A percentile compares a stretch with the other conserved stretches of the same genome.
phyloP scores from a whole-genome alignment of 495 filamentous ascomycete genomes.

The Alectoria sarmentosa region DNA sequence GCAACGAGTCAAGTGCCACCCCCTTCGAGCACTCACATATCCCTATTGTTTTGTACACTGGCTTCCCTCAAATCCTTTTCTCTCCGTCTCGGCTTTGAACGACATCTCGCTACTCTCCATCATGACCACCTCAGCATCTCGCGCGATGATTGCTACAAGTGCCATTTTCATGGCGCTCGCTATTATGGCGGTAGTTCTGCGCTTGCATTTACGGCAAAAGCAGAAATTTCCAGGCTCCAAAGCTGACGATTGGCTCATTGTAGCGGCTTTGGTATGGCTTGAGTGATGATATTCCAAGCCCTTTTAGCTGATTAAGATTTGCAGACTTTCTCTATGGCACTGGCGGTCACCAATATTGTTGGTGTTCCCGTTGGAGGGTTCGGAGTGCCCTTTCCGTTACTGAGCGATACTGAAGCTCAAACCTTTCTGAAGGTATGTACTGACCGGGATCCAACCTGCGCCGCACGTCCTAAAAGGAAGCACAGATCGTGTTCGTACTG shows the following conservation, averaged over 20 bases:
- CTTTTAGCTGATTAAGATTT: not conserved
- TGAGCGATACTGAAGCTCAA: not conserved
- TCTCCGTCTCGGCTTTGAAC: not conserved
- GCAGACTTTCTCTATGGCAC: constrained; percentile 16
- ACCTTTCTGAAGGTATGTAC: constrained; percentile 12
- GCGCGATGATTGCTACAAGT: constrained; percentile 17
- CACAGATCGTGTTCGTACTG: constrained; percentile 18
- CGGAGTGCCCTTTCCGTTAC: constrained; percentile 3
- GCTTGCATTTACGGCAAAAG: constrained; percentile 11
- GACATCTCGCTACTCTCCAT: not conserved
- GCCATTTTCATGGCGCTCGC: constrained; percentile 14
- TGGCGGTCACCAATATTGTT: constrained; percentile 17
- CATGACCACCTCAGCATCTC: constrained; percentile 13
- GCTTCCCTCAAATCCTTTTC: not conserved
- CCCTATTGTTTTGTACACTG: not conserved
- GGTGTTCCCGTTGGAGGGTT: constrained; percentile 21
- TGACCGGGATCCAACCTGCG: not conserved
- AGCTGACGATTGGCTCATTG: constrained; percentile 18
- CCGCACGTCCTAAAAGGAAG: not conserved
- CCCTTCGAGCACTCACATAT: not conserved
- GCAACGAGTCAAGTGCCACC: not conserved
- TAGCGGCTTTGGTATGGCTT: constrained; percentile 14
- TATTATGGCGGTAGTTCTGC: constrained; percentile 12
- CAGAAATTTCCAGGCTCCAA: constrained; percentile 1
- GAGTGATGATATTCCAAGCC: not conserved